These are phyloP conservation scores for Pseudopithomyces maydicus DNA, from an alignment of 2,329 filamentous ascomycete genomes.

Conservation along the genomic window DNA sequence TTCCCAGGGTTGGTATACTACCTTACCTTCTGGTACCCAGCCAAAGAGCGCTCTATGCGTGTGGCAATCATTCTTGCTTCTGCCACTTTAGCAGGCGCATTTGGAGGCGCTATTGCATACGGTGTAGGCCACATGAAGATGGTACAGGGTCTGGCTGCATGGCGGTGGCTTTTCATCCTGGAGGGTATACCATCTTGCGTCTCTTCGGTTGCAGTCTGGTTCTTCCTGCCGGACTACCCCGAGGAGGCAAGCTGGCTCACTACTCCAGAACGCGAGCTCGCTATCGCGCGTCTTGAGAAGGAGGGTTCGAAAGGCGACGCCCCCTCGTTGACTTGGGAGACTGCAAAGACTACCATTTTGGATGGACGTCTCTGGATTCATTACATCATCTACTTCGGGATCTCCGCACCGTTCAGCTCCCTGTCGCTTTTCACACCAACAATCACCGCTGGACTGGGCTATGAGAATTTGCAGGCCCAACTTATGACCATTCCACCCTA, in stretches of 20 bases:
- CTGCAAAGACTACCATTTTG: slow-evolving; percentile 53
- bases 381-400: slow-evolving; percentile 47
- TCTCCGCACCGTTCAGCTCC: slow-evolving; percentile 25
- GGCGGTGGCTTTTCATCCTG: slow-evolving; percentile 33
- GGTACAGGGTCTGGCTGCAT: slow-evolving; percentile 40
- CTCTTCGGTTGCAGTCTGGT: slow-evolving; percentile 45
- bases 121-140: slow-evolving; percentile 51
- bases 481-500: slow-evolving; percentile 72
- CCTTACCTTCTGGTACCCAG: slow-evolving; percentile 62
- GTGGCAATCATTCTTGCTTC: slow-evolving; percentile 62
- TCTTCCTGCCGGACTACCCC: slow-evolving; percentile 56
- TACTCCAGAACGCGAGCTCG: slow-evolving; percentile 43
- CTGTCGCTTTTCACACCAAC: slow-evolving; percentile 67
- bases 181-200: slow-evolving; percentile 29
- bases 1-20: slow-evolving; percentile 54
- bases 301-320: slow-evolving; percentile 50
- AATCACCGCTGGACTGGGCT: slow-evolving; percentile 64
- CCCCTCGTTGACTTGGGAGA: slow-evolving; percentile 51
- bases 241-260: slow-evolving; percentile 55
- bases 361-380: slow-evolving; percentile 60
- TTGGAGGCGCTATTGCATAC: slow-evolving; percentile 62
- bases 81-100: slow-evolving; percentile 61
- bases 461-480: slow-evolving; percentile 62
- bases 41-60: slow-evolving; percentile 62
- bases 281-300: slow-evolving; percentile 46